phyloP scores from a whole-genome alignment of 352 stramenopile genomes.

The Globisporangium nagaii region DNA sequence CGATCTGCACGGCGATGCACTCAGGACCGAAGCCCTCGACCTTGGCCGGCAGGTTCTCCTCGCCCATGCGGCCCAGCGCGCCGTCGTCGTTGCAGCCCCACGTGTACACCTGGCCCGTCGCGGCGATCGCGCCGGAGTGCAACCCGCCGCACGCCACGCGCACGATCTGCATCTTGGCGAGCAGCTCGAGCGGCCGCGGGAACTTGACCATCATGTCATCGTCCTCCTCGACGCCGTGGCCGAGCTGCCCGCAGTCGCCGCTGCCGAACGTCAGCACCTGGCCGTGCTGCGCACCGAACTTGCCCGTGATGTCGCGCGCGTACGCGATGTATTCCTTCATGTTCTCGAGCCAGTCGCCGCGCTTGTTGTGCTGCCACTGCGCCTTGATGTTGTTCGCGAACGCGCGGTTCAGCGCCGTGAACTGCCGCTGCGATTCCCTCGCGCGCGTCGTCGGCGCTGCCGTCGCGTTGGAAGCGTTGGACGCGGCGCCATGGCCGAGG shows the following conservation, averaged over 20 bases:
- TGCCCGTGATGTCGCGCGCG: conserved; percentile 50
- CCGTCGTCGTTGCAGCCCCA: conserved; percentile 94
- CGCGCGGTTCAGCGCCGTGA: conserved; percentile 63
- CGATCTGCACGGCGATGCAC: conserved; percentile 52
- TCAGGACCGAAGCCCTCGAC: conserved; percentile 56
- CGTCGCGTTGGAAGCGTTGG: not conserved
- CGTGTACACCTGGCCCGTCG: conserved; percentile 88
- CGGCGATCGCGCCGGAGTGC: conserved; percentile 86
- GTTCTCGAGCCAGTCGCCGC: conserved; percentile 63
- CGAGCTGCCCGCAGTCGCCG: conserved; percentile 92
- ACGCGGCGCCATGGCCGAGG: not conserved
- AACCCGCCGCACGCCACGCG: conserved; percentile 88
- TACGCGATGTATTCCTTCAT: conserved; percentile 79
- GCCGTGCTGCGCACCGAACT: conserved; percentile 42
- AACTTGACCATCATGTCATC: conserved; percentile 74
- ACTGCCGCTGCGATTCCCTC: conserved; percentile 45
- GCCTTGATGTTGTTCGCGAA: conserved; percentile 54
- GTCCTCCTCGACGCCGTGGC: conserved; percentile 81
- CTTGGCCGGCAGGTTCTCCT: conserved; percentile 71
- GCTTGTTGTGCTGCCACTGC: conserved; percentile 60
- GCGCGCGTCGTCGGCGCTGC: conserved; percentile 17
- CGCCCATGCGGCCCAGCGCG: conserved; percentile 78
- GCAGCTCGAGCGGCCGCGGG: conserved; percentile 41
- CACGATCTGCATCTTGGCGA: conserved; percentile 42
- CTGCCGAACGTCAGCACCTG: conserved; percentile 81